Conservation (phyloP, 2,329 filamentous ascomycete species). For the Bertia moriformis region DNA sequence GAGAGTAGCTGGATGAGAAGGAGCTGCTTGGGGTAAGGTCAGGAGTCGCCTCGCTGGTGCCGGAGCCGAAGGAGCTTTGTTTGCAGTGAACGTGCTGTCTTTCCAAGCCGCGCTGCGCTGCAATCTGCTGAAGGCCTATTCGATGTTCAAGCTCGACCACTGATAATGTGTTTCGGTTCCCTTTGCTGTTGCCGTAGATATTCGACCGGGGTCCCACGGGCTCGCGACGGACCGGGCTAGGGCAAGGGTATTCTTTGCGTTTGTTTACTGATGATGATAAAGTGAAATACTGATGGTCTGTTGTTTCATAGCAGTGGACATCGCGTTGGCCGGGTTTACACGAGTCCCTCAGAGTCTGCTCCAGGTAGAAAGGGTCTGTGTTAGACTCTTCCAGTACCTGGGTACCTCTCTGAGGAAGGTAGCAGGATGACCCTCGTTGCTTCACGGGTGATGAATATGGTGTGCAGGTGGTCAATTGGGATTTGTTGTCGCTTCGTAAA, state of each 20-base stretch:
- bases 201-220: no score
- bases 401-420: conserved; percentile 12
- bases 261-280: neutral
- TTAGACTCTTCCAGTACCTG: conserved; percentile 16
- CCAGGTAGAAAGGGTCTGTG: conserved; percentile 20
- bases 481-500: conserved; percentile 1
- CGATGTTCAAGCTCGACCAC: neutral
- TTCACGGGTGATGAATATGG: conserved; percentile 6
- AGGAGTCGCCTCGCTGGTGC: conserved; percentile 9
- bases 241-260: neutral
- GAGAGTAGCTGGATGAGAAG: conserved; percentile 17
- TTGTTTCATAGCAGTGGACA: neutral
- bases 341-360: conserved; percentile 14
- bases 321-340: conserved; percentile 4
- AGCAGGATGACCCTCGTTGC: conserved; percentile 12
- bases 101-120: neutral
- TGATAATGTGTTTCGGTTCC: neutral
- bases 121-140: neutral
- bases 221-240: no score
- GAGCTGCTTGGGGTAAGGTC: conserved; percentile 21
- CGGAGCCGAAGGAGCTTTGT: conserved; percentile 16
- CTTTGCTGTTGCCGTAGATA: no score
- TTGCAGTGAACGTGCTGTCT: conserved; percentile 4
- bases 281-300: neutral
- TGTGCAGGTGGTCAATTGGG: neutral